These are phyloP conservation scores for Ogataea haglerorum DNA, from an alignment of 805 yeast genomes.

Conservation along the genomic window DNA sequence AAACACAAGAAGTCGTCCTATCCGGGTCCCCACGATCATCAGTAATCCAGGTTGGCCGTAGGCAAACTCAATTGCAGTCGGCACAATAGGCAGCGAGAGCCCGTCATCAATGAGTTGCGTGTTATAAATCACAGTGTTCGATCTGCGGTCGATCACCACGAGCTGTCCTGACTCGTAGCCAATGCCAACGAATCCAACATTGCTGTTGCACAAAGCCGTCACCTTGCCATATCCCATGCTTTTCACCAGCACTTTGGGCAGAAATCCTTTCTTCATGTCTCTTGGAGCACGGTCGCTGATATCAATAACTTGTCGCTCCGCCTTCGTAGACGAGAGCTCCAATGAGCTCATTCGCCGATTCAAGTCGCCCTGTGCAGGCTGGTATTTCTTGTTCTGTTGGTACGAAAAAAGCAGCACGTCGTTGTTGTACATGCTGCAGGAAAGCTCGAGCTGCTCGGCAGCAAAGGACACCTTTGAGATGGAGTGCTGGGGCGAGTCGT, in stretches of 20 bases:
- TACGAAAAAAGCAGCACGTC: conserved; percentile 74
- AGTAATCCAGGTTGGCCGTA: conserved; percentile 59
- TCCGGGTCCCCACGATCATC: conserved; percentile 70
- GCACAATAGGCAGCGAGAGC: conserved; percentile 27
- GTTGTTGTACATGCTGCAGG: conserved; percentile 65
- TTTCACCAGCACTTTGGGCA: conserved; percentile 52
- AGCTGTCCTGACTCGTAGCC: conserved; percentile 77
- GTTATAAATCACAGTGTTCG: conserved; percentile 50
- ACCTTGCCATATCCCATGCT: conserved; percentile 42
- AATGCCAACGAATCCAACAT: conserved; percentile 79
- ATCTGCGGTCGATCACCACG: conserved; percentile 72
- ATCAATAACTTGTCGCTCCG: conserved; percentile 36
- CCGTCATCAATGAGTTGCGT: conserved; percentile 30
- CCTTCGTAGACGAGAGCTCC: conserved; percentile 28
- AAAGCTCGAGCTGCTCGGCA: conserved; percentile 69
- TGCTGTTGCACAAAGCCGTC: conserved; percentile 62
- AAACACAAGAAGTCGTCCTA: conserved; percentile 66
- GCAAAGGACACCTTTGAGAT: conserved; percentile 69
- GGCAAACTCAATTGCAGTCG: conserved; percentile 69
- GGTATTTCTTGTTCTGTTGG: conserved; percentile 48
- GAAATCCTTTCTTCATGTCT: conserved; percentile 53
- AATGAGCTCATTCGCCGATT: conserved; percentile 28
- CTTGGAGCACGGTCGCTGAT: conserved; percentile 52
- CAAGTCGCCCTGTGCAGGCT: conserved; percentile 31
- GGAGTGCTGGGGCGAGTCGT: conserved; percentile 41